Evolutionary conservation across 2,329 filamentous ascomycete genomes (phyloP), one percentile per base, ranked within the genome.

Genomic region (Lojkania enalia): DNA sequence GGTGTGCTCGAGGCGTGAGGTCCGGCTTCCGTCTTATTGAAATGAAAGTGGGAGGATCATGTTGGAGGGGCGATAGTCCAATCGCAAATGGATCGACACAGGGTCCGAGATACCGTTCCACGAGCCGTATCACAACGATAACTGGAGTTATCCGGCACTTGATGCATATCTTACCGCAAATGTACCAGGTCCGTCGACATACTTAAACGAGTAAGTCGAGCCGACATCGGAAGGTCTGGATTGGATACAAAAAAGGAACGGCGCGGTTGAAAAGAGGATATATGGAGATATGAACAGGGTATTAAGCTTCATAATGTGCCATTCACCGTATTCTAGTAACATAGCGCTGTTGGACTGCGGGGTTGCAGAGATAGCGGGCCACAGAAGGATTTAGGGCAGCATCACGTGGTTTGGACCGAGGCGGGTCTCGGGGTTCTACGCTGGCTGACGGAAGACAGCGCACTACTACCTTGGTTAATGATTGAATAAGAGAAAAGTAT

Each of bases 21-120:
- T n/a, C n/a, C n/a, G n/a, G n/a, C n/a, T n/a, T n/a, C n/a, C n/a
- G n/a, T n/a, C n/a, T n/a, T n/a, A n/a, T n/a, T n/a, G n/a, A n/a
- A n/a, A 27, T n/a, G n/a, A n/a, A n/a, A n/a, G 23, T 27, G 23
- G 23, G 23, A 27, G 23, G 7, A 33, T 15, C 9, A 7, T 16
- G 7, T 11, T 33, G 14, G 30, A 33, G 30, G 7, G 30, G 7
- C 7, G 7, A 33, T 33, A 6, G 30, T 16, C 30, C 7, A 9
- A 6, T 6, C 14, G 14, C 6, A 6, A 33, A 6, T 9, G 7
- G 7, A 21, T 39, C 42, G 35, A 3, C 14, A 21, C 23, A 39
- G 19, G 35, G 42, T 19, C 18, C 21, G n/a, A 39, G 35, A 33
- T 44, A 37, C 41, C 30, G 32, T 38, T n/a, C n/a, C n/a, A n/a